Evolutionary conservation across 1,284 basidiomycete genomes (phyloP), one percentile per base, ranked within the genome.

Genomic region (Thelephora terrestris): DNA sequence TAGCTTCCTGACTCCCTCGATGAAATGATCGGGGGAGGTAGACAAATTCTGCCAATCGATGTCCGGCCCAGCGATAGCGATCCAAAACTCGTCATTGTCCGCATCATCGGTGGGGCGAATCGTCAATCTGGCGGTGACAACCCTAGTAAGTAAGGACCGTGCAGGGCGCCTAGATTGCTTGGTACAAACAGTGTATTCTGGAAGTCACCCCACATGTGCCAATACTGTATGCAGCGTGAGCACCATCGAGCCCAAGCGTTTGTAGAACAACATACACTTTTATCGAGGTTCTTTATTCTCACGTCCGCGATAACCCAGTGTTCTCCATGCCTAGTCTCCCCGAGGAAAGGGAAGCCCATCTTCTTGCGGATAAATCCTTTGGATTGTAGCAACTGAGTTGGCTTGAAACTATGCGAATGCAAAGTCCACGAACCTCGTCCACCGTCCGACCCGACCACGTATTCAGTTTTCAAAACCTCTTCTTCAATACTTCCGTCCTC

Each of bases 361-460:
- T 56, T 46, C 50, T 66, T 65, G 23, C 65, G 52, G 17, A 56
- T 53, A 18, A 56, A 47, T 27, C 65, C 64, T 64, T 25, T 14
- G 53, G 17, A 5, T 7, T 1, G 9, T 14, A 14, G 14, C 2
- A 37, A 47, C 35, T 16, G 29, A 18, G 23, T 12, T 40, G 2
- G 24, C 7, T 14, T 14, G 2, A n/a, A 32, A 16, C 23, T 14
- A 45, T 9, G 38, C 17, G 21, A 16, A 38, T 14, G 9, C 21
- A 14, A 16, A 17, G 18, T 10, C 6, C 17, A 29, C 47, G 12
- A 39, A 68, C 68, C 63, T 56, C 55, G 57, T 10, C 62, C 68
- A 9, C 69, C 69, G 52, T 71, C 68, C 1, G 67, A 57, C 1
- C 68, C 69, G 14, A 70, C 52, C 0, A 71, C 45, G 39, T 57